These are phyloP conservation scores for Capsella bursapastoris DNA, from an alignment of 345 rosid species.

Conservation along the genomic window DNA sequence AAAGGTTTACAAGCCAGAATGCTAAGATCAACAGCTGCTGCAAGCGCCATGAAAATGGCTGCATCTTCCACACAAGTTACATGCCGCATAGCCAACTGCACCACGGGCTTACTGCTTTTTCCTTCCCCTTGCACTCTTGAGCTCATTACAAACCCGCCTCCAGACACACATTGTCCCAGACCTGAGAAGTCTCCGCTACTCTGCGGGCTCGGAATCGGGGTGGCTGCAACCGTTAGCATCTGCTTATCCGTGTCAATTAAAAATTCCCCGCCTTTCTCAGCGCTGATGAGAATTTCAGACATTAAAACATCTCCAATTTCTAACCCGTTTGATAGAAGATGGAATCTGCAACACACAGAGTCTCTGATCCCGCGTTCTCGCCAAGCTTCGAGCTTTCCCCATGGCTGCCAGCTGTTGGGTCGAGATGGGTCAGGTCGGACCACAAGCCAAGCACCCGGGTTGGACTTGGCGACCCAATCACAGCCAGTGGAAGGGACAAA, in stretches of 20 bases:
- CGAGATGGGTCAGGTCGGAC: conserved; percentile 80
- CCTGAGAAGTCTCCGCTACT: conserved; percentile 91
- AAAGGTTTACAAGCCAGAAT: conserved; percentile 93
- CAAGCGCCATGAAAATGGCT: conserved; percentile 96
- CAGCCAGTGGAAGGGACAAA: conserved; percentile 95
- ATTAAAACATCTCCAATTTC: conserved; percentile 79
- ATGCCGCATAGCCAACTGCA: conserved; percentile 85
- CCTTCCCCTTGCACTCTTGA: conserved; percentile 94
- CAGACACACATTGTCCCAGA: conserved; percentile 59
- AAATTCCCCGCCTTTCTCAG: conserved; percentile 94
- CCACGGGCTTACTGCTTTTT: conserved; percentile 80
- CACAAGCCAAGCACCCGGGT: conserved; percentile 96
- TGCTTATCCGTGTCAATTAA: conserved; percentile 83
- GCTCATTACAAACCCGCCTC: conserved; percentile 94
- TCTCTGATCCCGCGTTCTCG: conserved; percentile 94
- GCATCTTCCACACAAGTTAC: conserved; percentile 96
- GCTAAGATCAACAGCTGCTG: conserved; percentile 92
- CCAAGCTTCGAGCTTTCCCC: conserved; percentile 99
- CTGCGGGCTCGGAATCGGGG: conserved; percentile 88
- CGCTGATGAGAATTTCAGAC: conserved; percentile 80
- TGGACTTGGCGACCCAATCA: conserved; percentile 98
- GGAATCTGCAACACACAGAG: conserved; percentile 84
- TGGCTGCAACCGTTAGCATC: conserved; percentile 58
- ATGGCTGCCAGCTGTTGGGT: conserved; percentile 94
- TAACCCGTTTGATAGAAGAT: conserved; percentile 75